Evolutionary conservation across 306 rosid genomes (phyloP), one percentile per base, ranked within the genome.

Genomic region (Phaseolus lunatus): DNA sequence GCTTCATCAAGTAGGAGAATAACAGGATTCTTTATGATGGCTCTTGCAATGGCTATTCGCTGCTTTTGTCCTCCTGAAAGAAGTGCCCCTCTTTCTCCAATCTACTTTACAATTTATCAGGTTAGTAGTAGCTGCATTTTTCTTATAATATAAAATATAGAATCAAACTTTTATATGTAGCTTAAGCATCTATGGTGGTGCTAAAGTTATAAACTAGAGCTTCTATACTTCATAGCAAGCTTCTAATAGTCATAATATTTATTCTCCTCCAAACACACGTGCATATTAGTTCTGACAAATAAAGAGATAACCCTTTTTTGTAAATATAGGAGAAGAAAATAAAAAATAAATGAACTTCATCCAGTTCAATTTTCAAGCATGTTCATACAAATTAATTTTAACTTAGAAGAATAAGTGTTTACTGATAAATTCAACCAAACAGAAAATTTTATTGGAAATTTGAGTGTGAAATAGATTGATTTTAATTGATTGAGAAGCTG

Each of bases 11-110:
- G 97, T 48, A 95, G 78, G 16, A 95, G 97, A 89, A 95, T 89
- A 11, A 77, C 85, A 31, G 99, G 99, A 81, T 92, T 95, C 81
- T 89, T 95, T 65, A 95, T 88, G 18, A 95, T 84, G 70, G 99
- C 99, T 81, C 97, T 89, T 50, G 99, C 97, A 78, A 95, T 92
- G 61, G 99, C 97, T 41, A 95, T 85, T 69, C 99, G 37, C 79
- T 95, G 99, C 88, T 92, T 95, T 50, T 95, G 97, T 63, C 99
- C 99, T 70, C 97, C 97, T 14, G 98, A 95, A 81, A 95, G 84
- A 68, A 88, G 90, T 50, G 91, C 92, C 2, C 99, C 99, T 53
- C 95, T 88, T 76, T 95, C 97, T 66, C 99, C 97, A 79, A 92
- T 81, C 97, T 92, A 76, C 23, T 56, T 66, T 57, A 54, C 47